These are phyloP conservation scores for Lippia alba DNA, from an alignment of 305 asterid species.

Conservation along the genomic window DNA sequence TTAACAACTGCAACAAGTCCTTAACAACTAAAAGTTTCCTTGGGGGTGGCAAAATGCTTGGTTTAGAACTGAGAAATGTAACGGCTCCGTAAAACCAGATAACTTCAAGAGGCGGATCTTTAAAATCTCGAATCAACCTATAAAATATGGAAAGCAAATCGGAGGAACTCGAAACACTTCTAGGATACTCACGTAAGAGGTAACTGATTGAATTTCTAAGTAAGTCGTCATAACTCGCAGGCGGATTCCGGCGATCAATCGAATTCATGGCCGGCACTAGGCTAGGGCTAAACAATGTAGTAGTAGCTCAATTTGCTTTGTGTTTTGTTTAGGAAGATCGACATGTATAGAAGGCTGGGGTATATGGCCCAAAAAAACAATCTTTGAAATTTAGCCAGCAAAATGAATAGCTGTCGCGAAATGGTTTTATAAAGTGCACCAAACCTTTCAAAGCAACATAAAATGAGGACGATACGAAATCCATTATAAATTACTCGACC, in stretches of 20 bases:
- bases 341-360: conserved; percentile 1
- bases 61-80: conserved; percentile 25
- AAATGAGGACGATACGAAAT: not conserved
- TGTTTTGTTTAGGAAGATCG: conserved; percentile 12
- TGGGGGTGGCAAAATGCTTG: conserved; percentile 30
- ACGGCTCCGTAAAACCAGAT: conserved; percentile 31
- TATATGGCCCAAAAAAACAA: conserved; percentile 18
- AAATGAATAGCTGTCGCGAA: not conserved
- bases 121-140: not conserved
- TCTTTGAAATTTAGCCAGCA: not conserved
- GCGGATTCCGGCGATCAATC: conserved; percentile 16
- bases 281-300: not conserved
- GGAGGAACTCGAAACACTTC: conserved; percentile 13
- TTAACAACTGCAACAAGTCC: conserved; percentile 24
- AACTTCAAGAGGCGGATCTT: conserved; percentile 38
- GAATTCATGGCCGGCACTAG: conserved; percentile 19
- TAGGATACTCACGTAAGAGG: conserved; percentile 28
- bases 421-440: conserved; percentile 17
- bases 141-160: conserved; percentile 15
- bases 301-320: conserved; percentile 6
- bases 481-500: conserved; percentile 15
- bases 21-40: conserved; percentile 21
- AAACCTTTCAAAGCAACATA: conserved; percentile 13
- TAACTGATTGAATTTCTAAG: conserved; percentile 25
- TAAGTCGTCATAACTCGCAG: not conserved